Evolutionary conservation across 176 grass and related monocot species (phyloP), one percentile per base, ranked within the genome.

Genomic region (Ensete ventricosum): DNA sequence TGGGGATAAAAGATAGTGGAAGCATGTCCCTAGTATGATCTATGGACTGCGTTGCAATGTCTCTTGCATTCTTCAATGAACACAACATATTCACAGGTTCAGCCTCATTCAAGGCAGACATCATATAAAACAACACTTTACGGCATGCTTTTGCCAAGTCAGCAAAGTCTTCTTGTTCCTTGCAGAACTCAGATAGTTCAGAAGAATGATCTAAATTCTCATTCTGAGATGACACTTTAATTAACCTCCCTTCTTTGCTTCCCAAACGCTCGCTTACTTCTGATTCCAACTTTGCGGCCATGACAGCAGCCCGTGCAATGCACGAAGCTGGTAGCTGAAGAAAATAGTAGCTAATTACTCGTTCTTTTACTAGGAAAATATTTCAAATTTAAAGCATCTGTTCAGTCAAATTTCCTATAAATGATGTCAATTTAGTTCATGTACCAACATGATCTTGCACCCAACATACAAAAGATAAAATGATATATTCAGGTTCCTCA

Each of bases 251-350:
- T 53, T 73, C n/a, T 79, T 68, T 76, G 54, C 81, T 87, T 81
- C 74, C 63, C 65, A 75, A 75, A 9, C 55, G 77, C 58, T 22
- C 24, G 13, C 53, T 83, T 58, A 90, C 68, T 74, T 93, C 87
- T 73, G 80, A 79, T 87, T 97, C 89, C 25, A 97, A 69, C 79
- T 85, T 90, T 62, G 85, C 79, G 72, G 93, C 90, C 93, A 93
- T 88, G 54, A 90, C 73, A 2, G 77, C 84, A 55, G 93, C 93
- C 26, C 80, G 74, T 23, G 83, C 80, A 76, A 93, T 85, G 85
- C 90, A 97, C 49, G 77, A 86, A 75, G 80, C 73, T 14, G 93
- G 90, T 79, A 97, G 88, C 93, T 97, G 85, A 54, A 72, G 88
- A 62, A 21, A 26, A 80, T 43, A 65, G 9, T 3, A n/a, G 78